A percentile compares a stretch with the other conserved stretches of the same genome.
Conservation (phyloP, 2,329 filamentous ascomycete genomes). For the Monilinia aucupariae region DNA sequence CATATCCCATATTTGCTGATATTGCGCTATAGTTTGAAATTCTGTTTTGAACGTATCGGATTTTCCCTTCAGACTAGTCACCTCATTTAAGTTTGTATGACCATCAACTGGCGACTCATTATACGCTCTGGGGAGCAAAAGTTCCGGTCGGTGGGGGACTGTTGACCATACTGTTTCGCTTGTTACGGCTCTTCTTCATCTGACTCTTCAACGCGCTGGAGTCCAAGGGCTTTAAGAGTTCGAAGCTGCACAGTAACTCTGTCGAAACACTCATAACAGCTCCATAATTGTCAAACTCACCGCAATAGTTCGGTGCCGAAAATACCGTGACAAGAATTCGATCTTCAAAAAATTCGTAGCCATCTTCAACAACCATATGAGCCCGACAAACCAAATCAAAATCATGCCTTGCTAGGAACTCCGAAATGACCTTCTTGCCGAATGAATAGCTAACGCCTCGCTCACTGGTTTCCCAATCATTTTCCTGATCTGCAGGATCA, state of each 20-base stretch:
- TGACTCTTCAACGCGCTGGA: conserved; percentile 95
- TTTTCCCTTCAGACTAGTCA: neutral
- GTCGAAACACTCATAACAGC: conserved; percentile 96
- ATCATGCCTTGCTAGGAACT: conserved; percentile 90
- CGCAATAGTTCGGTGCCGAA: conserved; percentile 97
- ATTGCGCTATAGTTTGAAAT: neutral
- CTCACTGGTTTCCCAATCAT: conserved; percentile 97
- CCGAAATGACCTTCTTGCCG: conserved; percentile 94
- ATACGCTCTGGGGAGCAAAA: conserved; percentile 17
- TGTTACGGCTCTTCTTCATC: conserved; percentile 96
- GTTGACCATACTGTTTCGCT: conserved; percentile 90
- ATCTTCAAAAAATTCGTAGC: conserved; percentile 98
- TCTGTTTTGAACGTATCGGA: neutral
- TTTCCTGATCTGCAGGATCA: conserved; percentile 95
- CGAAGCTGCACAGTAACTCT: conserved; percentile 93
- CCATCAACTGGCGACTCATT: conserved; percentile 3
- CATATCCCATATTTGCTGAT: neutral
- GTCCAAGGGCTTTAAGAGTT: conserved; percentile 91
- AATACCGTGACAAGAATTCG: conserved; percentile 94
- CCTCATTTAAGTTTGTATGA: neutral
- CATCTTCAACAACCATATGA: conserved; percentile 99
- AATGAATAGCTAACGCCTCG: conserved; percentile 97
- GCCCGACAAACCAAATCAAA: conserved; percentile 96
- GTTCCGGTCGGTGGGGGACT: conserved; percentile 60
- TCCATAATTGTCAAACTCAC: conserved; percentile 98